Percentiles rank a stretch among this genome's conserved stretches.
phyloP scores from a whole-genome alignment of 208 protist species.

The Leishmania turanica region DNA sequence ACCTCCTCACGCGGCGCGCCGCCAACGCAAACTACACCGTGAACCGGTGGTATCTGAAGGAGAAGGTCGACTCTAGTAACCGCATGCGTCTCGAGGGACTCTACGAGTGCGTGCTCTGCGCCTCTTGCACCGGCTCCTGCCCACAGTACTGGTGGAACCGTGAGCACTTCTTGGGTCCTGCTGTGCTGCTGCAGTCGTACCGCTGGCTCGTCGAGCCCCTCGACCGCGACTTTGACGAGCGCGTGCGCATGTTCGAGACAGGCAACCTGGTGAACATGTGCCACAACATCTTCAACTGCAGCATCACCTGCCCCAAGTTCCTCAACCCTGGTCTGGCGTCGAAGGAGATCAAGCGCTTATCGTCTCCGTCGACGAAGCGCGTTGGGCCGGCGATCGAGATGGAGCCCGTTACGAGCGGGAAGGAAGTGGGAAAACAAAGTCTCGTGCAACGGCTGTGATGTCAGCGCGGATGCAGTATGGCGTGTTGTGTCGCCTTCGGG shows the following conservation, averaged over 20 bases:
- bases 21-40: slow-evolving; percentile 55
- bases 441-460: not conserved
- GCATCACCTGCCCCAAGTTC: slow-evolving; percentile 91
- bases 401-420: slow-evolving; percentile 33
- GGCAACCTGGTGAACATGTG: slow-evolving; percentile 88
- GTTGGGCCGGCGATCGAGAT: slow-evolving; percentile 51
- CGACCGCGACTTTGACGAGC: slow-evolving; percentile 84
- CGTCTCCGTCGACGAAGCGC: slow-evolving; percentile 58
- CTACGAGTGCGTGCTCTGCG: slow-evolving; percentile 92
- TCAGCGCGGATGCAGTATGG: not conserved
- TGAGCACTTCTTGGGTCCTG: slow-evolving; percentile 89
- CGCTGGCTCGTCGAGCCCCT: slow-evolving; percentile 91
- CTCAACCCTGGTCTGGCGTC: slow-evolving; percentile 87
- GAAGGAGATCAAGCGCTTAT: slow-evolving; percentile 90
- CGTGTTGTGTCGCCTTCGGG: not conserved
- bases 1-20: slow-evolving; percentile 57
- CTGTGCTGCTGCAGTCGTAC: slow-evolving; percentile 90
- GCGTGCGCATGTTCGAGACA: slow-evolving; percentile 88
- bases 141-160: slow-evolving; percentile 94
- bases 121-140: slow-evolving; percentile 86
- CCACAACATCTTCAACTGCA: slow-evolving; percentile 94
- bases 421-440: not conserved
- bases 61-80: slow-evolving; percentile 87
- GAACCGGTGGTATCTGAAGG: slow-evolving; percentile 91
- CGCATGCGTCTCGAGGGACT: slow-evolving; percentile 84